Evolutionary conservation across 2,329 filamentous ascomycete species (phyloP).

Genomic region (Cladobotryum protrusum): DNA sequence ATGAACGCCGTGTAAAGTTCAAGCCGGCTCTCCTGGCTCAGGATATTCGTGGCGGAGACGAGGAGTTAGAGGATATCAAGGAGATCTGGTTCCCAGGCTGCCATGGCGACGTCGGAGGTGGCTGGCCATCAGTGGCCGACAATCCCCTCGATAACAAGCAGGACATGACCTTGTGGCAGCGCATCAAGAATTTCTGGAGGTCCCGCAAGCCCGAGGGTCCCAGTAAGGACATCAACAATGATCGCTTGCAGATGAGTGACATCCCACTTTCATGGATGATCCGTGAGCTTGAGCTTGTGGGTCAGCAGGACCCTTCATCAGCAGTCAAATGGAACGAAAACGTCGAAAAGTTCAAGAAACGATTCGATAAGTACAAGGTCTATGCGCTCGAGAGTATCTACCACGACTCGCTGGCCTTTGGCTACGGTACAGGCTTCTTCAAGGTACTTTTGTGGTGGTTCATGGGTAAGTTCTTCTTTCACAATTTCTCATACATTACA

Average conservation of each 20-base stretch:
- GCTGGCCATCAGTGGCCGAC: slow-evolving; percentile 35
- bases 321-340: slow-evolving; percentile 31
- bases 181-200: slow-evolving; percentile 30
- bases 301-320: slow-evolving; percentile 22
- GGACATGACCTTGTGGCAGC: slow-evolving; percentile 27
- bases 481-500: neutral
- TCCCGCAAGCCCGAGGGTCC: slow-evolving; percentile 27
- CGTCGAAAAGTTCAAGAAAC: slow-evolving; percentile 26
- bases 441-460: slow-evolving; percentile 37
- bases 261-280: slow-evolving; percentile 49
- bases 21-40: slow-evolving; percentile 43
- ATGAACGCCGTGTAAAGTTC: slow-evolving; percentile 51
- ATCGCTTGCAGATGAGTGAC: slow-evolving; percentile 41
- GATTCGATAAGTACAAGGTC: slow-evolving; percentile 24
- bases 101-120: slow-evolving; percentile 49
- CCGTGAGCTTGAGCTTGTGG: slow-evolving; percentile 37
- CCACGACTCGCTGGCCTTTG: slow-evolving; percentile 34
- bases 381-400: slow-evolving; percentile 28
- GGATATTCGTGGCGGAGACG: slow-evolving; percentile 25
- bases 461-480: slow-evolving; percentile 29
- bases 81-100: slow-evolving; percentile 52
- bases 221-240: slow-evolving; percentile 24
- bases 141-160: slow-evolving; percentile 19
- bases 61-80: slow-evolving; percentile 32
- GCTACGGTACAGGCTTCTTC: slow-evolving; percentile 31